Evolutionary conservation across 1,284 basidiomycete genomes (phyloP).

Genomic region (Chalciporus sp.): DNA sequence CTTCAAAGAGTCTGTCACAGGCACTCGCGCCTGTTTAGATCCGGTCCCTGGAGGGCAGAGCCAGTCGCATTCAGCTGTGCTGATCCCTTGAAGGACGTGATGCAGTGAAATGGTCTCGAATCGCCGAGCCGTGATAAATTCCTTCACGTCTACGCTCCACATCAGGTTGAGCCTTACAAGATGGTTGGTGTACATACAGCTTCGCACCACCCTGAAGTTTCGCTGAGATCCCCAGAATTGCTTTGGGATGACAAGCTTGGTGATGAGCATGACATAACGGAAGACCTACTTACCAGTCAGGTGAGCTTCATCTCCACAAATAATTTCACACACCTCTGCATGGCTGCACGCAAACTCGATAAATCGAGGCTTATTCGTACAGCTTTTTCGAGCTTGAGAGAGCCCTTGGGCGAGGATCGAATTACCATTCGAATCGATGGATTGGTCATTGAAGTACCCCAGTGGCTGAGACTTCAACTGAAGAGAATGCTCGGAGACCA

Average conservation of each 20-base stretch:
- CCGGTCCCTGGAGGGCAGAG: slow-evolving; percentile 51
- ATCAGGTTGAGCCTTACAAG: neutral
- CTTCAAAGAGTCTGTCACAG: slow-evolving; percentile 71
- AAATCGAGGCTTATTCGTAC: slow-evolving; percentile 71
- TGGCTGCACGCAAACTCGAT: slow-evolving; percentile 73
- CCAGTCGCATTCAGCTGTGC: slow-evolving; percentile 83
- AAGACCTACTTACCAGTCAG: slow-evolving; percentile 59
- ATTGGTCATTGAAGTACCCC: slow-evolving; percentile 36
- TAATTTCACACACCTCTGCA: slow-evolving; percentile 48
- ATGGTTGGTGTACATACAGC: slow-evolving; percentile 49
- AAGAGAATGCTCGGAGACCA: slow-evolving; percentile 70
- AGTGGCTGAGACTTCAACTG: slow-evolving; percentile 54
- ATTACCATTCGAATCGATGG: slow-evolving; percentile 51
- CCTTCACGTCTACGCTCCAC: slow-evolving; percentile 59
- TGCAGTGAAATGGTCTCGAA: slow-evolving; percentile 87
- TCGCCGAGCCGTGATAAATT: slow-evolving; percentile 73
- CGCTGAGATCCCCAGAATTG: slow-evolving; percentile 76
- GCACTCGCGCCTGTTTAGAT: slow-evolving; percentile 48
- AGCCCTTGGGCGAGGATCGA: slow-evolving; percentile 44
- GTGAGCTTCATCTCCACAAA: neutral
- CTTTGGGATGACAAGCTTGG: slow-evolving; percentile 73
- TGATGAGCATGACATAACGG: slow-evolving; percentile 64
- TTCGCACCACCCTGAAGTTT: slow-evolving; percentile 68
- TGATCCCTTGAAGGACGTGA: slow-evolving; percentile 76
- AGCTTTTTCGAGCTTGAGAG: slow-evolving; percentile 49